Conservation (phyloP, 2,329 filamentous ascomycete genomes). For the Huntiella decipiens region DNA sequence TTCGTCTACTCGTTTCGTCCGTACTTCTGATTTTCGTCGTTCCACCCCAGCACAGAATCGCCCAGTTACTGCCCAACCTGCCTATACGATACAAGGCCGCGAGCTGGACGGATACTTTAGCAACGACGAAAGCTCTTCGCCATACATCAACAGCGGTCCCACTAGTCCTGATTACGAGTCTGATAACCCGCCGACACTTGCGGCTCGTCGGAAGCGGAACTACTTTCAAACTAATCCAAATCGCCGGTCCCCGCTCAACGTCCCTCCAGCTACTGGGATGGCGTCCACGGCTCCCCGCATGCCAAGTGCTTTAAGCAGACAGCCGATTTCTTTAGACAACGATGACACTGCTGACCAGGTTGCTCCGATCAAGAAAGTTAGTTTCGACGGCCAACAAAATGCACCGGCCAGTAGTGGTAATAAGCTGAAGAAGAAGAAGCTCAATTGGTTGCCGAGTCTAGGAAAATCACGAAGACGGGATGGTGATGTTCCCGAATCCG, state of each 20-base stretch:
- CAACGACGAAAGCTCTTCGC: too few relatives aligned
- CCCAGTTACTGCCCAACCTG: neutral
- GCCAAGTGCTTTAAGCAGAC: too few relatives aligned
- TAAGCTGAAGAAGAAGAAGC: slow-evolving; percentile 5
- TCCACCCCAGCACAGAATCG: neutral
- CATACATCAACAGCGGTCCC: too few relatives aligned
- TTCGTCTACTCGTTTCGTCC: slow-evolving; percentile 7
- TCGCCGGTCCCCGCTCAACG: slow-evolving; percentile 29
- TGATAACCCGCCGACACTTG: neutral
- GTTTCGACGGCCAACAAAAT: slow-evolving; percentile 8
- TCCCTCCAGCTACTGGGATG: too few relatives aligned
- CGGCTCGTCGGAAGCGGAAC: neutral
- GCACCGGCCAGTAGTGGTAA: slow-evolving; percentile 6
- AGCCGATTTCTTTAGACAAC: neutral
- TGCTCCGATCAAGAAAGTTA: slow-evolving; percentile 5
- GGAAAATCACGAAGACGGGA: slow-evolving; percentile 3
- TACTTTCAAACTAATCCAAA: slow-evolving; percentile 47
- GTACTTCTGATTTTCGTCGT: neutral
- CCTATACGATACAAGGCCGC: neutral
- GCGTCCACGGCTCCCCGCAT: too few relatives aligned
- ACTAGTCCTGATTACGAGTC: too few relatives aligned
- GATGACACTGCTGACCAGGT: neutral
- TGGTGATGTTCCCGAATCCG: neutral
- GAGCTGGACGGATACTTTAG: too few relatives aligned
- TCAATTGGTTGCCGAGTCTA: slow-evolving; percentile 4